These are phyloP conservation scores for Annulohypoxylon truncatum DNA, from an alignment of 2,329 filamentous ascomycete genomes.

Conservation along the genomic window DNA sequence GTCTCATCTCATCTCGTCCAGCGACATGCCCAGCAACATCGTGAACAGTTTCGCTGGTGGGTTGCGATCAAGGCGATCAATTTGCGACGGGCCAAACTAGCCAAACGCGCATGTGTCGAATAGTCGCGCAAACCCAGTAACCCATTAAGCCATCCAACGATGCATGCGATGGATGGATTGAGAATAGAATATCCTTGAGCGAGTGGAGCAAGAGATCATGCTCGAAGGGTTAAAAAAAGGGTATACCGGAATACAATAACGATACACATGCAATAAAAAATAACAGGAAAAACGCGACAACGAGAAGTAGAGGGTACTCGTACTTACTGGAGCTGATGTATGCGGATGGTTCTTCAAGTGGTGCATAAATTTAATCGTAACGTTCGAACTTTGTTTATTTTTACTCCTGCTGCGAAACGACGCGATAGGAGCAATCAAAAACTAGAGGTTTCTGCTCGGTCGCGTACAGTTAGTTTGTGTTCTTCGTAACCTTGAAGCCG, in stretches of 20 bases:
- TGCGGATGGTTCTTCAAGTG: conserved; percentile 9
- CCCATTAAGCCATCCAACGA: conserved; percentile 11
- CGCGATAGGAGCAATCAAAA: conserved; percentile 26
- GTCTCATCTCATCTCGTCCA: conserved; percentile 1
- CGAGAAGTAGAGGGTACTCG: conserved; percentile 34
- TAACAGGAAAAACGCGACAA: conserved; percentile 4
- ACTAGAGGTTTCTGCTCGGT: conserved; percentile 12
- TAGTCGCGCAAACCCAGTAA: conserved; percentile 29
- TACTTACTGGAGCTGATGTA: conserved; percentile 34
- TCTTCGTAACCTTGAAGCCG: conserved; percentile 20
- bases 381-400: conserved; percentile 30
- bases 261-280: conserved; percentile 7
- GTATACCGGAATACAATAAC: conserved; percentile 26
- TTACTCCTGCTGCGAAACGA: conserved; percentile 22
- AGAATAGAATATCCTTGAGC: conserved; percentile 26
- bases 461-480: conserved; percentile 37
- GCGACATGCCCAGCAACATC: conserved; percentile 9
- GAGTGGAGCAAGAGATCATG: conserved; percentile 17
- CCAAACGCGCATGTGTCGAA: conserved; percentile 28
- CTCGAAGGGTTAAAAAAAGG: conserved; percentile 1
- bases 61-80: neutral
- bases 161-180: conserved; percentile 23
- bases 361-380: conserved; percentile 33
- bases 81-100: conserved; percentile 19
- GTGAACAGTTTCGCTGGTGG: conserved; percentile 13